These are phyloP conservation scores for Fusarium dlaminii DNA, from an alignment of 2,329 filamentous ascomycete genomes.

Conservation along the genomic window DNA sequence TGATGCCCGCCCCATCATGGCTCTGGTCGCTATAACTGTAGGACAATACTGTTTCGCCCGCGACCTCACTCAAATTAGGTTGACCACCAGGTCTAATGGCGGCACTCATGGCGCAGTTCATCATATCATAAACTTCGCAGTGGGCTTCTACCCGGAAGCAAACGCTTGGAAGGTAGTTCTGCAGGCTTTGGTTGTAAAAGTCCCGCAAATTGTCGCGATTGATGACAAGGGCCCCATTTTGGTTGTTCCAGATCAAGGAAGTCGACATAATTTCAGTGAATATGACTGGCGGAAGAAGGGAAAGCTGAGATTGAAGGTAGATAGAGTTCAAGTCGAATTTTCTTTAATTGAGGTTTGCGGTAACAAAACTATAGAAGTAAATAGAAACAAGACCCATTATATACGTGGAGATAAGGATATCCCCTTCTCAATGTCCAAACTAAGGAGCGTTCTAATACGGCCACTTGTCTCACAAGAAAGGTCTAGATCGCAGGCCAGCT, in stretches of 20 bases:
- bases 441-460: too few species aligned
- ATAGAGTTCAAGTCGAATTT: accelerated
- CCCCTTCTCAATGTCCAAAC: accelerated
- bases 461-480: not conserved
- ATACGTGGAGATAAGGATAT: not conserved
- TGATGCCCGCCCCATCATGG: not conserved
- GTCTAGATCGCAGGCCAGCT: not conserved
- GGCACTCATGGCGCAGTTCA: not conserved
- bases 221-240: not conserved
- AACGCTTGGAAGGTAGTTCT: not conserved
- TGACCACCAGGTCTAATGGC: not conserved
- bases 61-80: not conserved
- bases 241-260: not conserved
- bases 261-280: not conserved
- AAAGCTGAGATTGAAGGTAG: not conserved
- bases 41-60: not conserved
- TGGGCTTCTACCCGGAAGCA: not conserved
- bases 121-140: accelerated
- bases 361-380: accelerated
- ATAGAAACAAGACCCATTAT: not conserved
- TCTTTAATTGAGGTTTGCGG: accelerated
- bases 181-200: not conserved
- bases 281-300: accelerated
- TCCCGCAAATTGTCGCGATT: not conserved
- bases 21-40: not conserved